Percentiles rank a stretch among this genome's conserved stretches.
These are phyloP conservation scores for Cladosporium sp. DNA, from an alignment of 2,329 filamentous ascomycete genomes.

Conservation along the genomic window DNA sequence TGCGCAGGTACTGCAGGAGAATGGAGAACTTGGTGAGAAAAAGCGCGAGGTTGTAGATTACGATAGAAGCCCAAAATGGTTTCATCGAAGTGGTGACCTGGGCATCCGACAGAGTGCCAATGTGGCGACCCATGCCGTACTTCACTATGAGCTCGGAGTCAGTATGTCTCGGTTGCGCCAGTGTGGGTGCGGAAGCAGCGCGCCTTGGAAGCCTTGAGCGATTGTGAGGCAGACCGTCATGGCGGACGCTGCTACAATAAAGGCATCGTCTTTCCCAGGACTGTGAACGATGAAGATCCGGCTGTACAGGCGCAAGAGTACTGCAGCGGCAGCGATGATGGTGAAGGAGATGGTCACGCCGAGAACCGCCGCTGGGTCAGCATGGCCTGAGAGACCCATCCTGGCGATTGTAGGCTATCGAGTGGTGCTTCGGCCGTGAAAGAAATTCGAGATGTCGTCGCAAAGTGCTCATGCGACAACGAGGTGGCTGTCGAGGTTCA, in stretches of 20 bases:
- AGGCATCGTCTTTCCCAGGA: slow-evolving; percentile 31
- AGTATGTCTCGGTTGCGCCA: slow-evolving; percentile 19
- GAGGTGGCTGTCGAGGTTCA: slow-evolving; percentile 8
- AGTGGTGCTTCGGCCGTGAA: not conserved
- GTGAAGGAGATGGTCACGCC: slow-evolving; percentile 29
- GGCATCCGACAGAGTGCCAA: slow-evolving; percentile 22
- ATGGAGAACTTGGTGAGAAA: slow-evolving; percentile 40
- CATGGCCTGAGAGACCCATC: slow-evolving; percentile 29
- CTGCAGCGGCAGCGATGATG: slow-evolving; percentile 26
- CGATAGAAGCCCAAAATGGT: slow-evolving; percentile 31
- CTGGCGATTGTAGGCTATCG: not conserved
- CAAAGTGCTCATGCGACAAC: not conserved
- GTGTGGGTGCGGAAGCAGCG: slow-evolving; percentile 1
- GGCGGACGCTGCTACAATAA: slow-evolving; percentile 23
- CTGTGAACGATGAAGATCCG: slow-evolving; percentile 29
- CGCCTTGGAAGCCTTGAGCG: slow-evolving; percentile 19
- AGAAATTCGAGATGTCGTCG: not conserved
- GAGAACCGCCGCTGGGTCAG: slow-evolving; percentile 26
- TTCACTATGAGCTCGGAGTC: slow-evolving; percentile 27
- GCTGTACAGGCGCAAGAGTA: slow-evolving; percentile 28
- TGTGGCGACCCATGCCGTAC: slow-evolving; percentile 34
- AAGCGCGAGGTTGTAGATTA: slow-evolving; percentile 33
- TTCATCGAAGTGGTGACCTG: slow-evolving; percentile 30
- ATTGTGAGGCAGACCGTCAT: slow-evolving; percentile 18
- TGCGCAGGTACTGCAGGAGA: slow-evolving; percentile 39